Percentiles rank a stretch among this genome's conserved stretches.
Evolutionary conservation across 108 stramenopile genomes (phyloP).

Genomic region (Schizochytrium sp.): DNA sequence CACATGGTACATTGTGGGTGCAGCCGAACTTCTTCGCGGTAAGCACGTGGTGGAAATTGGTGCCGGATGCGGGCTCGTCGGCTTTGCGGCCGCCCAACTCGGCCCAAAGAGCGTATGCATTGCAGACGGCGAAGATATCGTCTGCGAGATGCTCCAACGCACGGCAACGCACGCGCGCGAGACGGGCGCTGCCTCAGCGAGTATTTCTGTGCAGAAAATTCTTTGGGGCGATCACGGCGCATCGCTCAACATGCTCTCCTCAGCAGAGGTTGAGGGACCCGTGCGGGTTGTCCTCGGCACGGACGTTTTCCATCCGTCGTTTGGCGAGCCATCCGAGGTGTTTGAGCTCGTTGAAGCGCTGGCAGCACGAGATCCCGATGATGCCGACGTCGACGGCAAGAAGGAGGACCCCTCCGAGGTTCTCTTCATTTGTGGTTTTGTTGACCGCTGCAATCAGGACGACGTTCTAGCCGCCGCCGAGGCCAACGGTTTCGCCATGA

Average conservation of each 20-base stretch:
- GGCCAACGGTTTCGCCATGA: background rate
- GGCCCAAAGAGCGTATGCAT: background rate
- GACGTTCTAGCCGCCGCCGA: background rate
- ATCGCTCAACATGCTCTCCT: background rate
- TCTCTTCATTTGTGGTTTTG: background rate
- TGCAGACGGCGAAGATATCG: conserved; percentile 10
- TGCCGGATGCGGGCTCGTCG: conserved; percentile 9
- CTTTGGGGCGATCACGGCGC: background rate
- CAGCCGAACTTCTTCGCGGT: background rate
- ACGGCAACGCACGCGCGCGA: background rate
- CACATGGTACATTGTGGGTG: background rate
- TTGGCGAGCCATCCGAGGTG: background rate
- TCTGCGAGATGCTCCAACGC: background rate
- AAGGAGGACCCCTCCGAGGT: background rate
- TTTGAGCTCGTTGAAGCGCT: background rate
- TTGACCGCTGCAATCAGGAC: background rate
- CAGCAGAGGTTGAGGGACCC: background rate
- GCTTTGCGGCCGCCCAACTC: background rate
- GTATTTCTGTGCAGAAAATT: background rate
- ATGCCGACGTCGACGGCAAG: background rate
- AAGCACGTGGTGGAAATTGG: background rate
- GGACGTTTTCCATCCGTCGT: background rate
- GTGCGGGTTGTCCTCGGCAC: background rate
- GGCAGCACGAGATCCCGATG: background rate
- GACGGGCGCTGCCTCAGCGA: background rate